Evolutionary conservation across 768 basidiomycete genomes (phyloP), one percentile per base, ranked within the genome.

Genomic region (Lactifluus subvellereus): DNA sequence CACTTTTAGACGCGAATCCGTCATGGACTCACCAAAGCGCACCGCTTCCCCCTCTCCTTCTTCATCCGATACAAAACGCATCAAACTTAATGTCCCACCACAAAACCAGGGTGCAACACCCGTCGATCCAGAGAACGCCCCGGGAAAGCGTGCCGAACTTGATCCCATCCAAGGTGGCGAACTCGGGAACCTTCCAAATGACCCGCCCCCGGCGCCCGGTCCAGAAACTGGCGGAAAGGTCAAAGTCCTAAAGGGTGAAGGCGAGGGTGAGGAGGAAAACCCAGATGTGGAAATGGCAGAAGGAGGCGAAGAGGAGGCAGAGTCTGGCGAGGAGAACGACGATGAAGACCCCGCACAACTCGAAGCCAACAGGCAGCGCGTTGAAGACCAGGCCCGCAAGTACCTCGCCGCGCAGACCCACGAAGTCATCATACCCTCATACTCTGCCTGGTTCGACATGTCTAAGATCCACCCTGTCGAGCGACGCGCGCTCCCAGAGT

Each of bases 371-470:
- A 84, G 90, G 67, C 77, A 82, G 61, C 84, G 84, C 38, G 84
- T 89, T 55, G 93, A 92, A 71, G 91, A 89, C 70, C 92, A 89
- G 73, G 94, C 88, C 57, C 86, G 87, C 59, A 92, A 95, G 70
- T 98, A 98, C 73, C 89, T 99, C 49, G 94, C 95, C 0, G 91
- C 93, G 0, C 97, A 99, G 75, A 96, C 94, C 1, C 96, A 98
- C 77, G 92, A 96, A 69, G 86, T 99, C 72, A 86, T 99, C 71
- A 91, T 99, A 55, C 97, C 97, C 8, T 96, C 94, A 30, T 98
- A 98, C 73, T 88, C 94, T 8, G 90, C 94, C 18, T 98, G 97
- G 97, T 99, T 98, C 77, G 89, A 93, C 75, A 93, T 98, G 85
- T 84, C 89, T 60, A 86, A 89, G 72, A 89, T 99, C 60, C 91